Evolutionary conservation across 495 filamentous ascomycete species (phyloP), one percentile per base, ranked within the genome.

Genomic region (Podospora pseudoanserina): DNA sequence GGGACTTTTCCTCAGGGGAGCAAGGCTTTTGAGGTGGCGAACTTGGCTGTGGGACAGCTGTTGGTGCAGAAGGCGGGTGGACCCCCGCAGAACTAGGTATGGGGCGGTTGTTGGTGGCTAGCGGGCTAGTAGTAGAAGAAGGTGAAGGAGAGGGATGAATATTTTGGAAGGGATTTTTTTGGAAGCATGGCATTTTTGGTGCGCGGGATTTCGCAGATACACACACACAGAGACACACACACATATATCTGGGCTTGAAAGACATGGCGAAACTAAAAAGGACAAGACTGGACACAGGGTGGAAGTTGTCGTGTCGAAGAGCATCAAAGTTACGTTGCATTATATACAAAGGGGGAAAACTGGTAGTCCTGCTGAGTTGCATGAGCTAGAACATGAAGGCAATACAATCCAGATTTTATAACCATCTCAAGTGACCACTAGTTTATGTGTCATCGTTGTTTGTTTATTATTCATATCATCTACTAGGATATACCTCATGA

Each of bases 1-100:
- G 92, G 92, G 34, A 89, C 91, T 20, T 89, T 97, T 68, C 91
- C 93, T 4, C 85, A 86, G 4, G 90, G 91, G 3, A 85, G 82
- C 57, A 87, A 86, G 76, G 85, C 84, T 3, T 86, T 84, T 65
- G 83, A 84, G 39, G 83, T 79, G 62, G 83, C 85, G 56, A 86
- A 86, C 71, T 69, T 86, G 18, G 74, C 73, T 23, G 80, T 78
- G 13, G 82, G 82, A 13, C 77, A 83, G 63, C 73, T 80, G 27
- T 65, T 84, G 20, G 70, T 84, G 26, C 80, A 83, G 69, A 75
- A 83, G 68, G 78, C 81, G 0, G 78, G 78, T 4, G 73, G 70
- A 55, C 74, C 72, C 11, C 75, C 75, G 20, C 58, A 70, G 7
- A 67, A 32, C 39, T 70, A 59, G 63, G 27, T 18, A 64, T 16